phyloP scores from a whole-genome alignment of 768 basidiomycete species.

The Tubosaeta sp. region DNA sequence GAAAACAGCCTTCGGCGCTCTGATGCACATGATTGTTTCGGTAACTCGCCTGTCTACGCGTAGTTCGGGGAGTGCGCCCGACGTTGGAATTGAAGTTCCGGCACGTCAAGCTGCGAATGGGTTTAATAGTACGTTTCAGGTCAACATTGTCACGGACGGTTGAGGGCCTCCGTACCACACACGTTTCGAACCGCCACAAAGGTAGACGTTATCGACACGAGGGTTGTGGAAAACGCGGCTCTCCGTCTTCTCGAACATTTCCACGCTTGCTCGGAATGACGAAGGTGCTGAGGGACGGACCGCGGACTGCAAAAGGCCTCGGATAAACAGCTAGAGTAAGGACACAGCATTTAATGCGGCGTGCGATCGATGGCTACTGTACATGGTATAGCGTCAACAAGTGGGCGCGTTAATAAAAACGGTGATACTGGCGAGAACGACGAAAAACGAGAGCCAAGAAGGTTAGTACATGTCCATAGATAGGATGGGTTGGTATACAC shows the following conservation, averaged over 20 bases:
- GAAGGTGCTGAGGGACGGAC: neutral
- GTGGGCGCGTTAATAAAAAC: conserved; percentile 14
- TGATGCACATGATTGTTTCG: neutral
- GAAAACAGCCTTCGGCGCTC: neutral
- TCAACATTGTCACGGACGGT: neutral
- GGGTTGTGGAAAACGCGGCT: neutral
- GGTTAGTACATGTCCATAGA: conserved; percentile 11
- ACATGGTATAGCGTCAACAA: conserved; percentile 3
- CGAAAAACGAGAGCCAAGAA: neutral
- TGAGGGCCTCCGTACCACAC: neutral
- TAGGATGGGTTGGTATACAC: conserved; percentile 12
- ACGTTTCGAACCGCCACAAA: conserved; percentile 6
- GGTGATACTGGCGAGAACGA: neutral
- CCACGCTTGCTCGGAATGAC: neutral
- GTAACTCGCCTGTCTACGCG: neutral
- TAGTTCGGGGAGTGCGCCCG: neutral
- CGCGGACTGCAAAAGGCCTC: conserved; percentile 1
- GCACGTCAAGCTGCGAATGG: neutral
- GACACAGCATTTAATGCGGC: conserved; percentile 8
- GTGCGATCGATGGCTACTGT: conserved; percentile 6
- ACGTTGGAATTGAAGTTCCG: neutral
- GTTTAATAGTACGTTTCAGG: neutral
- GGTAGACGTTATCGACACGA: conserved; percentile 1
- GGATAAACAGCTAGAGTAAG: conserved; percentile 4
- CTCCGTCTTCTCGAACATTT: neutral